Conservation (phyloP, 257 asterid genomes). For the Nicotiana undulata region DNA sequence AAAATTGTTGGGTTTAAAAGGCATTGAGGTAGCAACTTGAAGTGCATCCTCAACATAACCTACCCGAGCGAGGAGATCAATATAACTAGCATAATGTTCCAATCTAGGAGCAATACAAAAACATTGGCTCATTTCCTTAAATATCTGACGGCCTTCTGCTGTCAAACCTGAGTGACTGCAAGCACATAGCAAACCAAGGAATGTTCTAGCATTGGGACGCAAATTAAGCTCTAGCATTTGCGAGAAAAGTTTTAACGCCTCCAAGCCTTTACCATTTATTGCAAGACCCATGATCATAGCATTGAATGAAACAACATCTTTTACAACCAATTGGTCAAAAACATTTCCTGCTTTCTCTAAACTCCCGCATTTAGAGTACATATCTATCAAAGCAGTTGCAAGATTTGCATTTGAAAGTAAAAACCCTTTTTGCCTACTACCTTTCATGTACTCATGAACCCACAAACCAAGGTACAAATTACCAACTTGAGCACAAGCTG, state of each 20-base stretch:
- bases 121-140: slow-evolving; percentile 26
- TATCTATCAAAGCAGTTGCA: slow-evolving; percentile 67
- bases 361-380: slow-evolving; percentile 71
- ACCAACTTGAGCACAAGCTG: slow-evolving; percentile 74
- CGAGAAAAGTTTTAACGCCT: slow-evolving; percentile 42
- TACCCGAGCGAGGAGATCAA: slow-evolving; percentile 63
- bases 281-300: slow-evolving; percentile 84
- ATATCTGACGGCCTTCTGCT: slow-evolving; percentile 47
- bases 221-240: slow-evolving; percentile 31
- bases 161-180: slow-evolving; percentile 59
- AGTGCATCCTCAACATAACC: slow-evolving; percentile 68
- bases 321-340: slow-evolving; percentile 31
- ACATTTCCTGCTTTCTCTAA: slow-evolving; percentile 38
- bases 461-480: slow-evolving; percentile 53
- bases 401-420: slow-evolving; percentile 48
- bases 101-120: slow-evolving; percentile 31
- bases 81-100: slow-evolving; percentile 66
- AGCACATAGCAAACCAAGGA: slow-evolving; percentile 45
- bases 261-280: slow-evolving; percentile 52
- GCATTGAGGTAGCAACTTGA: slow-evolving; percentile 41
- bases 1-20: slow-evolving; percentile 50
- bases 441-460: slow-evolving; percentile 54
- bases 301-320: slow-evolving; percentile 65
- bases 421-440: slow-evolving; percentile 30
- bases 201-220: slow-evolving; percentile 38